These are phyloP conservation scores for Thymus mandschuricus DNA, from an alignment of 257 asterid genomes.

Conservation along the genomic window DNA sequence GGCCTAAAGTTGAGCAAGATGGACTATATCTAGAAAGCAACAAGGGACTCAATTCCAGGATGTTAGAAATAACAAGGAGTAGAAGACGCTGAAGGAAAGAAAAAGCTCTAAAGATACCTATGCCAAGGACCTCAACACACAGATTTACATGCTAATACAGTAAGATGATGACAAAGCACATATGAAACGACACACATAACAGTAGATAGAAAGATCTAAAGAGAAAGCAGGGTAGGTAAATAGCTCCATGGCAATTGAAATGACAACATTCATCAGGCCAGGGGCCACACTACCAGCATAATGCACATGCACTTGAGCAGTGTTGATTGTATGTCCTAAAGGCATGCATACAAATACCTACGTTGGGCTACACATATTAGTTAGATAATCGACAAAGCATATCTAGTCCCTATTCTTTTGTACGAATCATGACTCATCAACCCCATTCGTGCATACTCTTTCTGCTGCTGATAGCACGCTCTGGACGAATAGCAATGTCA, in stretches of 20 bases:
- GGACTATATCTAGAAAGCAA: background rate
- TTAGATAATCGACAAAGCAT: slow-evolving; percentile 7
- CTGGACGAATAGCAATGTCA: slow-evolving; percentile 4
- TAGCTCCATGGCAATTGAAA: slow-evolving; percentile 12
- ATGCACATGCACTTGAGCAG: background rate
- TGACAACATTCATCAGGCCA: slow-evolving; percentile 13
- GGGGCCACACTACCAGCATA: slow-evolving; percentile 14
- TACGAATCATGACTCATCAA: slow-evolving; percentile 2
- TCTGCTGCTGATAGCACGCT: slow-evolving; percentile 3
- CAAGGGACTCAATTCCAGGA: background rate
- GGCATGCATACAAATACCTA: background rate
- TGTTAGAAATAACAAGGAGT: slow-evolving; percentile 5
- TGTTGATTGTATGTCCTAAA: background rate
- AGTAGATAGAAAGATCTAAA: slow-evolving; percentile 3
- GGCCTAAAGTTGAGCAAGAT: slow-evolving; percentile 19
- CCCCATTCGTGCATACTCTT: slow-evolving; percentile 13
- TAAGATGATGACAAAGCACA: slow-evolving; percentile 20
- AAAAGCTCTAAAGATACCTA: background rate
- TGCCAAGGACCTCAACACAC: background rate
- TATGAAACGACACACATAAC: slow-evolving; percentile 12
- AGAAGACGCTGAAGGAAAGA: slow-evolving; percentile 12
- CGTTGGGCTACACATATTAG: slow-evolving; percentile 11
- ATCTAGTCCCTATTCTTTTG: slow-evolving; percentile 4
- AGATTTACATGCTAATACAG: slow-evolving; percentile 3
- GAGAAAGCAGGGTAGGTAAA: slow-evolving; percentile 10